phyloP scores from a whole-genome alignment of 2,329 filamentous ascomycete species.

The Herpotrichia juniperi region DNA sequence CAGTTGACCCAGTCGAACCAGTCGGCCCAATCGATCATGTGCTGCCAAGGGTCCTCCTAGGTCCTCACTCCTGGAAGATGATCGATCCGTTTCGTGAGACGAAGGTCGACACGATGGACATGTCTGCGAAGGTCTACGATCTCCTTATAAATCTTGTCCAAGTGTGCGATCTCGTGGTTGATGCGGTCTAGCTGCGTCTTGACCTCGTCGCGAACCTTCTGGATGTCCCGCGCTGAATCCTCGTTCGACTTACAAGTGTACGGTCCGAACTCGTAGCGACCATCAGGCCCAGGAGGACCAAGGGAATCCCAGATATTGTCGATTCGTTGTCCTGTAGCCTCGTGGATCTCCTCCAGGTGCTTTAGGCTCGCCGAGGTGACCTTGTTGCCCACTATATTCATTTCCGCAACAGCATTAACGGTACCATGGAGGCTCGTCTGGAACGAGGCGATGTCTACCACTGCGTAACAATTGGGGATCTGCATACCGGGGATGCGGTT shows the following conservation, averaged over 20 bases:
- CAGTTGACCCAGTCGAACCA: too few species aligned
- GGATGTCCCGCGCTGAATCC: background rate
- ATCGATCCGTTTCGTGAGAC: conserved; percentile 20
- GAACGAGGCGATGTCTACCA: background rate
- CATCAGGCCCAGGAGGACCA: conserved; percentile 27
- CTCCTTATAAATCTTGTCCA: conserved; percentile 6
- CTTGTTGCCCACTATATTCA: background rate
- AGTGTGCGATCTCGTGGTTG: background rate
- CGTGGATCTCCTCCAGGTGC: conserved; percentile 1
- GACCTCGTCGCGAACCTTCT: background rate
- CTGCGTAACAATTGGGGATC: background rate
- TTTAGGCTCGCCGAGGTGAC: background rate
- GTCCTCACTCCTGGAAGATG: too few species aligned
- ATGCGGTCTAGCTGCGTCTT: background rate
- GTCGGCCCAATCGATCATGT: too few species aligned
- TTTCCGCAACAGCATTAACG: background rate
- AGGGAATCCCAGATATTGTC: conserved; percentile 31
- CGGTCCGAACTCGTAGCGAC: conserved; percentile 17
- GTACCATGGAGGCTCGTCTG: background rate
- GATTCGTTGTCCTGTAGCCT: conserved; percentile 19
- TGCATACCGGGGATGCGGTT: too few species aligned
- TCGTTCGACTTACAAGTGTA: background rate
- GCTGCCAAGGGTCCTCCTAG: background rate
- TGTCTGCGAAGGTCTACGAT: conserved; percentile 21
- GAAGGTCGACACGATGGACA: conserved; percentile 24